Evolutionary conservation across 2,329 filamentous ascomycete genomes (phyloP).

Genomic region (Sporothrix humicola): DNA sequence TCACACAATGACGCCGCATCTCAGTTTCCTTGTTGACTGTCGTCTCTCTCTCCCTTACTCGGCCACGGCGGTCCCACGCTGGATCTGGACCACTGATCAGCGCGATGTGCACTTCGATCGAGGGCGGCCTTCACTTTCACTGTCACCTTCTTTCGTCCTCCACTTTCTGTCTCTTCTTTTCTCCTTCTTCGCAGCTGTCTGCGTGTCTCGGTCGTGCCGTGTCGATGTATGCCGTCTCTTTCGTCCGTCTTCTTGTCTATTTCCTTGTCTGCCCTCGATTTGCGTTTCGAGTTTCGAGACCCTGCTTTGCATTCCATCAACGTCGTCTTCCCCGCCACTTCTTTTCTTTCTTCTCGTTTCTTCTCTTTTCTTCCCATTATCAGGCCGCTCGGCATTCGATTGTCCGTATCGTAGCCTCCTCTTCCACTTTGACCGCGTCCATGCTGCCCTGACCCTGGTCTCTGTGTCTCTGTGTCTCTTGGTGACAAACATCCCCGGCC

Average conservation of each 20-base stretch:
- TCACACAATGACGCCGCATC: constrained; percentile 9
- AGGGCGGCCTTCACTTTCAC: too few species aligned
- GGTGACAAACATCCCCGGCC: background rate
- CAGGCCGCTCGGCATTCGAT: background rate
- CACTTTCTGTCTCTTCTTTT: too few species aligned
- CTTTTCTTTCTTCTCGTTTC: background rate
- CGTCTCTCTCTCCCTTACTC: background rate
- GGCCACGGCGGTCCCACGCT: constrained; percentile 13
- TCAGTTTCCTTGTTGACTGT: too few species aligned
- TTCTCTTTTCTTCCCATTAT: background rate
- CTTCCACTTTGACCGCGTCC: background rate
- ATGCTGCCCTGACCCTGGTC: background rate
- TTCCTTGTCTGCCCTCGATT: background rate
- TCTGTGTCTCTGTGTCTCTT: background rate
- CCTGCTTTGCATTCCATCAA: background rate
- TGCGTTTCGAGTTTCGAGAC: too few species aligned
- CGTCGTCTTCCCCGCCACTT: background rate
- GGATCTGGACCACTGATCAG: constrained; percentile 11
- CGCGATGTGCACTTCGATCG: background rate
- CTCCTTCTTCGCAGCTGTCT: background rate
- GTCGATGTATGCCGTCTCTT: background rate
- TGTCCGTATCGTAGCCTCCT: background rate
- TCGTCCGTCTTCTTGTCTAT: background rate
- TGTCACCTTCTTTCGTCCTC: background rate
- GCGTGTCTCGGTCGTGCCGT: constrained; percentile 9